Conservation (phyloP, 2,329 filamentous ascomycete genomes). For the Aspergillus jensenii region DNA sequence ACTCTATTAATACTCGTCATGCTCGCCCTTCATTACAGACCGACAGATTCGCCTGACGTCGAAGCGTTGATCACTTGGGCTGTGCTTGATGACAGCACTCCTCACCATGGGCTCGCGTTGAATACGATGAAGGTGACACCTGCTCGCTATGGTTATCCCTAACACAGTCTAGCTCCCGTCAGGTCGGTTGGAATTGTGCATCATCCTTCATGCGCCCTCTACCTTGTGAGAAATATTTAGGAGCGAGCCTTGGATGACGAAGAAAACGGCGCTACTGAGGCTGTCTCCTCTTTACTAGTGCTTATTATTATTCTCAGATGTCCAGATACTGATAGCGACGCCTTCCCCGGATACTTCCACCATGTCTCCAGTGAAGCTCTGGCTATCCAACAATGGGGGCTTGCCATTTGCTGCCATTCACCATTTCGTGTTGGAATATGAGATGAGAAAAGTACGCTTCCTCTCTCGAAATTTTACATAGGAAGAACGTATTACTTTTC, state of each 20-base stretch:
- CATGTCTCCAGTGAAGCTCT: no score
- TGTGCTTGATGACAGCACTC: background rate
- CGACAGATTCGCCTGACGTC: background rate
- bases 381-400: no score
- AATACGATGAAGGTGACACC: background rate
- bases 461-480: no score
- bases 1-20: conserved; percentile 5
- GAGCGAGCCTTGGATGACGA: background rate
- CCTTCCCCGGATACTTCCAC: no score
- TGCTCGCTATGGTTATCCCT: background rate
- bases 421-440: no score
- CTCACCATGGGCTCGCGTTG: background rate
- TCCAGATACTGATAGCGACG: no score
- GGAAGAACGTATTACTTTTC: no score
- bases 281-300: background rate
- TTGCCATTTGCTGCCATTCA: no score
- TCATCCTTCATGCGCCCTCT: background rate
- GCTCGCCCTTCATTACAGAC: background rate
- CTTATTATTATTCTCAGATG: background rate
- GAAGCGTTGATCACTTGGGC: background rate
- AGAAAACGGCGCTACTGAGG: background rate
- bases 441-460: no score
- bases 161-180: background rate
- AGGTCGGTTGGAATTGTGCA: background rate
- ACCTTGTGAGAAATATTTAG: background rate